Evolutionary conservation across 1,139 yeast genomes (phyloP).

Genomic region (Magnusiomyces fungicola): DNA sequence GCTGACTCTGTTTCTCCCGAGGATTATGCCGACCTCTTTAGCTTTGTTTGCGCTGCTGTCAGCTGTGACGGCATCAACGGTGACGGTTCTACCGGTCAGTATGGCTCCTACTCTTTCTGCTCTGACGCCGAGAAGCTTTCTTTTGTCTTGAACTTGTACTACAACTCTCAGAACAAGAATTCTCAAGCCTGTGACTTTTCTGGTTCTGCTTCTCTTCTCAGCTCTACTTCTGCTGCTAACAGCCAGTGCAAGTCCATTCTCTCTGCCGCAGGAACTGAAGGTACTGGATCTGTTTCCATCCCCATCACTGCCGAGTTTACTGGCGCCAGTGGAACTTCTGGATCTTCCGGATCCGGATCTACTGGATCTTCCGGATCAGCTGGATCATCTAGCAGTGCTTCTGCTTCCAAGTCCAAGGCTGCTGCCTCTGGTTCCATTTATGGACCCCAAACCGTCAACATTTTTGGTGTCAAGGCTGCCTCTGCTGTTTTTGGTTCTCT

Average conservation of each 20-base stretch:
- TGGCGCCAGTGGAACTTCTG: not conserved
- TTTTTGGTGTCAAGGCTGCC: slow-evolving; percentile 1
- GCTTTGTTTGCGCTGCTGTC: slow-evolving; percentile 40
- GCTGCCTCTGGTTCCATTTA: not conserved
- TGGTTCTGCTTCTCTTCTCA: slow-evolving; percentile 42
- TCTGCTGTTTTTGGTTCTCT: not conserved
- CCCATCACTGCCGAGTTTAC: slow-evolving; percentile 8
- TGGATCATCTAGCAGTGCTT: not conserved
- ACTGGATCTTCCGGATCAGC: not conserved
- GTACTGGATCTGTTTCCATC: not conserved
- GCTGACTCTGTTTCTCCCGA: slow-evolving; percentile 36
- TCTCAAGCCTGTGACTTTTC: not conserved
- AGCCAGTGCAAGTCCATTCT: slow-evolving; percentile 10
- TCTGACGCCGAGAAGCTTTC: slow-evolving; percentile 52
- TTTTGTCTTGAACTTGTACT: slow-evolving; percentile 54
- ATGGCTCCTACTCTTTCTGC: slow-evolving; percentile 38
- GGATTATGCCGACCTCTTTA: slow-evolving; percentile 50
- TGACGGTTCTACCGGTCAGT: slow-evolving; percentile 35
- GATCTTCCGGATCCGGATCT: not conserved
- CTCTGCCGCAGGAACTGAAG: slow-evolving; percentile 5
- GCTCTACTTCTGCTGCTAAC: not conserved
- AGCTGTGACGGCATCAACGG: slow-evolving; percentile 14
- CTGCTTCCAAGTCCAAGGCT: not conserved
- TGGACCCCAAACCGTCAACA: not conserved
- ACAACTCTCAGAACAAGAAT: slow-evolving; percentile 37